Evolutionary conservation across 352 stramenopile species (phyloP).

Genomic region (Phytopythium boreale): DNA sequence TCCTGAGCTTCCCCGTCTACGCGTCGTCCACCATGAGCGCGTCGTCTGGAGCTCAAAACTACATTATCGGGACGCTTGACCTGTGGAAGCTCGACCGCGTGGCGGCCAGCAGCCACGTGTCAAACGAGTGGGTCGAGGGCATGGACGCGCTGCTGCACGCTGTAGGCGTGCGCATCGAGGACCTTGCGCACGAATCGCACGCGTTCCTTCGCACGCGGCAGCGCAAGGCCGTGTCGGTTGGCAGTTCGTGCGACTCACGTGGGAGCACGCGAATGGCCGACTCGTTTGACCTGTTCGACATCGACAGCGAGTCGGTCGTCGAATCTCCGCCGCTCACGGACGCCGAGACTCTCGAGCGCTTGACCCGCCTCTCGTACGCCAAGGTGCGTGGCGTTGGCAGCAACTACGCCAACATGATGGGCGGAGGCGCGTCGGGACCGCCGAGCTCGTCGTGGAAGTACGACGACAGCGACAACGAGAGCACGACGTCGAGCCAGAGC

Average conservation of each 20-base stretch:
- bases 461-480: constrained; percentile 55
- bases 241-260: constrained; percentile 51
- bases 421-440: constrained; percentile 17
- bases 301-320: constrained; percentile 42
- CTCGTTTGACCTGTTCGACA: constrained; percentile 58
- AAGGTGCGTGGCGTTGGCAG: constrained; percentile 36
- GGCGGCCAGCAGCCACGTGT: constrained; percentile 56
- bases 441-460: constrained; percentile 39
- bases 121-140: constrained; percentile 49
- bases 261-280: constrained; percentile 55
- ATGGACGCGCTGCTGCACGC: constrained; percentile 32
- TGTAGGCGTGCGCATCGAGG: constrained; percentile 46
- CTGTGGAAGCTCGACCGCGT: constrained; percentile 57
- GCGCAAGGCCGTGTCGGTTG: constrained; percentile 48
- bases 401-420: constrained; percentile 6
- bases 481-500: constrained; percentile 43
- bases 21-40: constrained; percentile 20
- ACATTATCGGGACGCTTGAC: constrained; percentile 69
- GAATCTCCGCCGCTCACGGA: constrained; percentile 28
- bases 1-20: constrained; percentile 75
- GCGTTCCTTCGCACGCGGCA: constrained; percentile 35
- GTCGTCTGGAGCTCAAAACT: constrained; percentile 10
- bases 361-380: constrained; percentile 30
- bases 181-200: constrained; percentile 39
- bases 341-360: constrained; percentile 33